A percentile compares a stretch with the other conserved stretches of the same genome.
Conservation (phyloP, 2,329 filamentous ascomycete species). For the Trichoderma polysporum region DNA sequence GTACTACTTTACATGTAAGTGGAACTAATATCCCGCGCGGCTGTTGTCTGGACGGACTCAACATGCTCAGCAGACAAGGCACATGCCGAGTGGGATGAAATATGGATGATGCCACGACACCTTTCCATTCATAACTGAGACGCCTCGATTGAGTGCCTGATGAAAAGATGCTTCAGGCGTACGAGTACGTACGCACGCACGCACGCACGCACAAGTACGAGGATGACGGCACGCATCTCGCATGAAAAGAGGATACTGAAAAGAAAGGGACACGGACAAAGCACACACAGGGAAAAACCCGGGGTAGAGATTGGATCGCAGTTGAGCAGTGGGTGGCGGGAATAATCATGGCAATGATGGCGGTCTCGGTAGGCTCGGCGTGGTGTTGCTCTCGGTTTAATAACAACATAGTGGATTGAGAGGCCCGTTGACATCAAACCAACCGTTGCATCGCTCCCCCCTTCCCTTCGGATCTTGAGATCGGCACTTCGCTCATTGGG, state of each 20-base stretch:
- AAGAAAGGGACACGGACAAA: background rate
- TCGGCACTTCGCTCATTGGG: background rate
- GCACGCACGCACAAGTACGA: background rate
- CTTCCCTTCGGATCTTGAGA: background rate
- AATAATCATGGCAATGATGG: too few species aligned
- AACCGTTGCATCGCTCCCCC: background rate
- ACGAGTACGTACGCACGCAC: background rate
- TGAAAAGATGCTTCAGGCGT: background rate
- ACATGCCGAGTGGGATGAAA: slow-evolving; percentile 4
- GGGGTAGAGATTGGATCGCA: slow-evolving; percentile 8
- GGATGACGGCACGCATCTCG: background rate
- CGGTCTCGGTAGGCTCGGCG: background rate
- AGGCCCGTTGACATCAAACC: background rate
- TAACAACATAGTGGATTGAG: background rate
- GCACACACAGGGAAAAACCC: background rate
- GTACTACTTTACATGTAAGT: background rate
- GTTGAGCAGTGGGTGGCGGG: background rate
- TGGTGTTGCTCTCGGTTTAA: background rate
- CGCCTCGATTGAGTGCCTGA: background rate
- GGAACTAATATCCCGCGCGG: background rate
- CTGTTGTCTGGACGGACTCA: too few species aligned
- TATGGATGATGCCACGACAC: slow-evolving; percentile 4
- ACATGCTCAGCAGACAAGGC: background rate
- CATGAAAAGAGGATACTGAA: background rate
- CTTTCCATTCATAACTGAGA: background rate